Conservation (phyloP, 345 rosid species). For the Eucalyptus marginata region DNA sequence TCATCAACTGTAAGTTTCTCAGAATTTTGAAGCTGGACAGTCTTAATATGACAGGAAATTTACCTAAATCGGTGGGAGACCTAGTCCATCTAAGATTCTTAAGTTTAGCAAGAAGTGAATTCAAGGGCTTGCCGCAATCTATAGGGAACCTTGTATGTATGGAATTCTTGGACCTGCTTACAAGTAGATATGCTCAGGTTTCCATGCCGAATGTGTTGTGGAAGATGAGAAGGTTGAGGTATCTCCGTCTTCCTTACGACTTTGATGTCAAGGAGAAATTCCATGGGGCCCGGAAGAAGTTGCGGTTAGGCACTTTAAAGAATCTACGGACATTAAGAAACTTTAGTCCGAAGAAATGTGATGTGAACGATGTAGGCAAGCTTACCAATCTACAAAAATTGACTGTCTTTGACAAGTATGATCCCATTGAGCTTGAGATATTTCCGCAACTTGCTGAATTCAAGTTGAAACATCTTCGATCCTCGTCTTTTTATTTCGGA, state of each 20-base stretch:
- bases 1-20: accelerated
- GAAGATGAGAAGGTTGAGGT: slow-evolving; percentile 9
- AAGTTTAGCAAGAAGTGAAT: not conserved
- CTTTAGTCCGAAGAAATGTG: not conserved
- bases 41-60: not conserved
- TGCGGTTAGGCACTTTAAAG: not conserved
- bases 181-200: accelerated
- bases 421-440: not conserved
- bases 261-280: not conserved
- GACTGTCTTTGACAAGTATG: too few relatives aligned
- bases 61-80: slow-evolving; percentile 5
- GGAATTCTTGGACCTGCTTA: slow-evolving; percentile 1
- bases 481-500: not conserved
- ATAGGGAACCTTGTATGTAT: slow-evolving; percentile 9
- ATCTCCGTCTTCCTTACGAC: slow-evolving; percentile 3
- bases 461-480: not conserved
- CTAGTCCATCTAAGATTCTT: slow-evolving; percentile 25
- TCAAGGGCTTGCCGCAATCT: not conserved
- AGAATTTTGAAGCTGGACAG: slow-evolving; percentile 8
- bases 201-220: not conserved
- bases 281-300: not conserved
- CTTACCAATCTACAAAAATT: not conserved
- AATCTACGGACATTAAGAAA: not conserved
- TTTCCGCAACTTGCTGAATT: not conserved
- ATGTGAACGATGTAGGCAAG: not conserved